Percentiles rank a stretch among this genome's conserved stretches.
phyloP scores from a whole-genome alignment of 805 yeast species.

The Barnettozyma populi region DNA sequence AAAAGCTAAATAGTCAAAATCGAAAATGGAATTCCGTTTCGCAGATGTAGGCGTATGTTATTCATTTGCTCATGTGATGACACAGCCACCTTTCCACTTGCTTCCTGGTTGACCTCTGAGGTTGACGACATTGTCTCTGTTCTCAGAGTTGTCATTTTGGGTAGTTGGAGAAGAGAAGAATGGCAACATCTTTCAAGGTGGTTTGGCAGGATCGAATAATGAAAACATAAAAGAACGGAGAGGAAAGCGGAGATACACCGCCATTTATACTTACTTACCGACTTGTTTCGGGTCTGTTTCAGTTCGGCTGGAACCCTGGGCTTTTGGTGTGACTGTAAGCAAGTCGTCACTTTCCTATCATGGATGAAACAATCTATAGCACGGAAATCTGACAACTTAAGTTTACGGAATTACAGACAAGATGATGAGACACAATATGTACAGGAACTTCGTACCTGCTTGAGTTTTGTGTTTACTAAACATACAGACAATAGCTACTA shows the following conservation, averaged over 20 bases:
- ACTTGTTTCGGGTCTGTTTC: too few species aligned
- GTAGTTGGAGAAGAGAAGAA: not conserved
- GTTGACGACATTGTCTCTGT: not conserved
- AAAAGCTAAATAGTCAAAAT: not conserved
- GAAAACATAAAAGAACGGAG: not conserved
- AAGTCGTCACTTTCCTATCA: too few species aligned
- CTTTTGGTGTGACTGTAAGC: too few species aligned
- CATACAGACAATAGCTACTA: too few species aligned
- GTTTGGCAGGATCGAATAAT: not conserved
- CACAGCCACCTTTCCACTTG: not conserved
- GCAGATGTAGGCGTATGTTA: not conserved
- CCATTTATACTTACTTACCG: conserved; percentile 5
- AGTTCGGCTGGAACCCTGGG: too few species aligned
- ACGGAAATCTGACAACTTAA: too few species aligned
- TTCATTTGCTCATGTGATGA: not conserved
- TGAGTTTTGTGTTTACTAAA: too few species aligned
- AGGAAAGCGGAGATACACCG: too few species aligned
- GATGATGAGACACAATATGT: too few species aligned
- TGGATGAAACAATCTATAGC: too few species aligned
- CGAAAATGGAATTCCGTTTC: not conserved
- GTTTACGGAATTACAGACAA: too few species aligned
- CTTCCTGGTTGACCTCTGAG: conserved; percentile 1
- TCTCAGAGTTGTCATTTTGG: not conserved
- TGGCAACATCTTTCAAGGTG: not conserved
- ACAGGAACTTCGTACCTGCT: too few species aligned